Conservation (phyloP, 495 filamentous ascomycete species). For the Hypoxylon crocopeplum region DNA sequence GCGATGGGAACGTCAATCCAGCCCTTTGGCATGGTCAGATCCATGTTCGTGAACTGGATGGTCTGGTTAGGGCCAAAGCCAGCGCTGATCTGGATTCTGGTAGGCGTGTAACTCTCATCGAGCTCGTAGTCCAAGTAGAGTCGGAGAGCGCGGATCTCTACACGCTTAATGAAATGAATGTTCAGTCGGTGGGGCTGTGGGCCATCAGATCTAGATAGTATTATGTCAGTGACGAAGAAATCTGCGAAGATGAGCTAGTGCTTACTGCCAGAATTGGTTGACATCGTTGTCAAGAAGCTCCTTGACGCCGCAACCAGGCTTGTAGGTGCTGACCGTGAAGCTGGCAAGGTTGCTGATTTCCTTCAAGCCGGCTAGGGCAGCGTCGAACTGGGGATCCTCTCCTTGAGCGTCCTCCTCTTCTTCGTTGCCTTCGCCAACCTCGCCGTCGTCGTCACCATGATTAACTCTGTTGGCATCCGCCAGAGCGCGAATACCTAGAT, state of each 20-base stretch:
- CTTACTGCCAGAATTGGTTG: slow-evolving; percentile 86
- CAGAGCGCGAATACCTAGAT: too few species aligned
- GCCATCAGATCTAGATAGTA: slow-evolving; percentile 73
- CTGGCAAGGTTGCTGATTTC: slow-evolving; percentile 95
- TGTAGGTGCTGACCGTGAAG: slow-evolving; percentile 89
- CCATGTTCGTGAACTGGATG: slow-evolving; percentile 79
- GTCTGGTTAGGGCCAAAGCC: slow-evolving; percentile 89
- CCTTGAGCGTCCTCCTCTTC: slow-evolving; percentile 22
- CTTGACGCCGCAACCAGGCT: slow-evolving; percentile 87
- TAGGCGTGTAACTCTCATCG: slow-evolving; percentile 98
- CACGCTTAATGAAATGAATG: slow-evolving; percentile 93
- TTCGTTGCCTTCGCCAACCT: slow-evolving; percentile 23
- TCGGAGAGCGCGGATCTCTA: slow-evolving; percentile 80
- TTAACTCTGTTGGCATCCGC: slow-evolving; percentile 7
- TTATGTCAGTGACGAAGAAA: slow-evolving; percentile 12
- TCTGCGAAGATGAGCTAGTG: not conserved
- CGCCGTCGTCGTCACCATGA: slow-evolving; percentile 13
- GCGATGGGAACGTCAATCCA: slow-evolving; percentile 87
- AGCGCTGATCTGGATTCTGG: slow-evolving; percentile 82
- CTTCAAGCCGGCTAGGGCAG: slow-evolving; percentile 65
- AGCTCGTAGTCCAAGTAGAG: slow-evolving; percentile 89
- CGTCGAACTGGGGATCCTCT: slow-evolving; percentile 48
- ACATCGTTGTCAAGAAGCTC: slow-evolving; percentile 83
- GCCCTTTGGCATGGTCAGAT: slow-evolving; percentile 79
- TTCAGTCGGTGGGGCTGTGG: slow-evolving; percentile 94